Percentiles rank a stretch among this genome's conserved stretches.
These are phyloP conservation scores for Euclidium syriacum DNA, from an alignment of 345 rosid species.

Conservation along the genomic window DNA sequence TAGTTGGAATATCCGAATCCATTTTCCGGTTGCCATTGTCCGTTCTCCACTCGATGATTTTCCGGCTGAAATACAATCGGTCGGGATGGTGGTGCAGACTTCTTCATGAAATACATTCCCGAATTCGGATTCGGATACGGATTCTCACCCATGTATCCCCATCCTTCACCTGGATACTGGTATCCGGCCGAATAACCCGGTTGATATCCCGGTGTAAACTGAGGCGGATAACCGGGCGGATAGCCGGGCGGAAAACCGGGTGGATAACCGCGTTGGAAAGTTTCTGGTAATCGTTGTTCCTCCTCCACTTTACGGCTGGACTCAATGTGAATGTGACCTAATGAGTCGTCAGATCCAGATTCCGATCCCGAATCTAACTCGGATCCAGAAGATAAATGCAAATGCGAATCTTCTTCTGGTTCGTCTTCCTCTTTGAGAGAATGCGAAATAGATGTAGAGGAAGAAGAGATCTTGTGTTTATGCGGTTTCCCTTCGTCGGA, in stretches of 20 bases:
- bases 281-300: slow-evolving; percentile 16
- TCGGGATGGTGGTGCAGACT: slow-evolving; percentile 53
- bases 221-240: slow-evolving; percentile 28
- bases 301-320: slow-evolving; percentile 31
- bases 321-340: slow-evolving; percentile 53
- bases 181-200: slow-evolving; percentile 30
- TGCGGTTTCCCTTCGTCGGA: slow-evolving; percentile 54
- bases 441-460: slow-evolving; percentile 64
- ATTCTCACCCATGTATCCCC: slow-evolving; percentile 34
- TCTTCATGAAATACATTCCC: slow-evolving; percentile 68
- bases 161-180: slow-evolving; percentile 31
- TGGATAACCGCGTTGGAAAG: slow-evolving; percentile 17
- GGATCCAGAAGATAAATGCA: slow-evolving; percentile 63
- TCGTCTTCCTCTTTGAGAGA: slow-evolving; percentile 30
- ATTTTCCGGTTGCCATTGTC: slow-evolving; percentile 20
- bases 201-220: slow-evolving; percentile 20
- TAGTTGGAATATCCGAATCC: slow-evolving; percentile 41
- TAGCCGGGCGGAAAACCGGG: slow-evolving; percentile 20
- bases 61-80: slow-evolving; percentile 66
- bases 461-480: slow-evolving; percentile 32
- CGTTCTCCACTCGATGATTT: slow-evolving; percentile 30
- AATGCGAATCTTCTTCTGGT: slow-evolving; percentile 50
- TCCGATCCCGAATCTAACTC: slow-evolving; percentile 48
- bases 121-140: slow-evolving; percentile 19
- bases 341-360: slow-evolving; percentile 27